phyloP scores from a whole-genome alignment of 176 grass and related monocot species.

The Aegilops bicornis region DNA sequence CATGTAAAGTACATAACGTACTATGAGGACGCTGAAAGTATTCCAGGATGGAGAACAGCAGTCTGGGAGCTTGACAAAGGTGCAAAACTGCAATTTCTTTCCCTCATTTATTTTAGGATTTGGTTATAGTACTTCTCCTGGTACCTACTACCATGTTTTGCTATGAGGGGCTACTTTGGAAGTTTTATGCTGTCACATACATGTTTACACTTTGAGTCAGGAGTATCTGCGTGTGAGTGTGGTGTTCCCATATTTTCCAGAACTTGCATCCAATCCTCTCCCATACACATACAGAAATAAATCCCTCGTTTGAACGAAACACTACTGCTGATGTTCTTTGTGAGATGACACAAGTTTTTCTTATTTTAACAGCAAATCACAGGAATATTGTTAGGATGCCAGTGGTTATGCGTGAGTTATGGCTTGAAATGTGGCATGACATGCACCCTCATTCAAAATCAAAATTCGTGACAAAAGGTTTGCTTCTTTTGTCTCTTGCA shows the following conservation, averaged over 20 bases:
- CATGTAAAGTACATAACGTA: conserved; percentile 96
- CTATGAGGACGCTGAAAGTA: conserved; percentile 96
- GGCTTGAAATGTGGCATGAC: conserved; percentile 99
- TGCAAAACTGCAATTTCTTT: conserved; percentile 32
- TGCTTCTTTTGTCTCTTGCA: conserved; percentile 17
- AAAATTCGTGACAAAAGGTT: conserved; percentile 96
- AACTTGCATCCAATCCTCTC: background rate
- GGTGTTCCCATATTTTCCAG: background rate
- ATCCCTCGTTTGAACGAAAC: background rate
- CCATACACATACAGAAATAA: background rate
- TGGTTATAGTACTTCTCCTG: background rate
- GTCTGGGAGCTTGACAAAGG: conserved; percentile 97
- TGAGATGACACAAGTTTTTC: conserved; percentile 18
- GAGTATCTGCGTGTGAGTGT: background rate
- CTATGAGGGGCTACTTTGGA: background rate
- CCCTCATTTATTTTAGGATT: conserved; percentile 16
- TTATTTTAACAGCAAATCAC: conserved; percentile 66
- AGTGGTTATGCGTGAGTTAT: conserved; percentile 92
- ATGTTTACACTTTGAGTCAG: background rate
- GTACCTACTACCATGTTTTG: background rate
- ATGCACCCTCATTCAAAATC: conserved; percentile 80
- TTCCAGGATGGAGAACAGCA: conserved; percentile 80
- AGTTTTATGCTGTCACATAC: conserved; percentile 1
- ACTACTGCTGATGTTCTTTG: background rate
- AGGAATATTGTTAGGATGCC: conserved; percentile 89